Conservation (phyloP, 768 basidiomycete species). For the Hysterangium stoloniferum region DNA sequence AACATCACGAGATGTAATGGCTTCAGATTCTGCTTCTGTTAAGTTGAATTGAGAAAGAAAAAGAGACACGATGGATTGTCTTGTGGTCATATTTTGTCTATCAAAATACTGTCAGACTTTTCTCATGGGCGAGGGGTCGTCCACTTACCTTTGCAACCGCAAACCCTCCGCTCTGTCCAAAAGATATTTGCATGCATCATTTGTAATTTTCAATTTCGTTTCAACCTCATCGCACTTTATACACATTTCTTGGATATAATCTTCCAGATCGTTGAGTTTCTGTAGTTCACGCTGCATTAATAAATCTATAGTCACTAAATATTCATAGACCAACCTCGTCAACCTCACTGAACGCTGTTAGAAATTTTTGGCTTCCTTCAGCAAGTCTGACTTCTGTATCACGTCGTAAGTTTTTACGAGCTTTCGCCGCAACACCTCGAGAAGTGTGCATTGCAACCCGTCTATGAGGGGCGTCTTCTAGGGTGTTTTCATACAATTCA, state of each 20-base stretch:
- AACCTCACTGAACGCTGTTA: slow-evolving; percentile 80
- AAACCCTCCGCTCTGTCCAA: slow-evolving; percentile 78
- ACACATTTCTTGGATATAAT: slow-evolving; percentile 75
- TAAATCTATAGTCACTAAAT: no score
- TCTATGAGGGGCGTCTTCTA: slow-evolving; percentile 9
- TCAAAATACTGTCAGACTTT: slow-evolving; percentile 10
- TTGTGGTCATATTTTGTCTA: slow-evolving; percentile 64
- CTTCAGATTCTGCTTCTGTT: slow-evolving; percentile 58
- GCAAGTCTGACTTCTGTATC: slow-evolving; percentile 82
- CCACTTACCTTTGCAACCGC: slow-evolving; percentile 57
- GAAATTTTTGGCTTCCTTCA: slow-evolving; percentile 73
- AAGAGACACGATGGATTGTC: slow-evolving; percentile 62
- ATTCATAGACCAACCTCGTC: slow-evolving; percentile 66
- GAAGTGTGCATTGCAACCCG: slow-evolving; percentile 21
- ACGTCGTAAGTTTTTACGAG: slow-evolving; percentile 69
- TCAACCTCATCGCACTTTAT: slow-evolving; percentile 78
- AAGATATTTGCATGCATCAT: slow-evolving; percentile 66
- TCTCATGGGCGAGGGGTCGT: background rate
- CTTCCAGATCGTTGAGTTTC: slow-evolving; percentile 79
- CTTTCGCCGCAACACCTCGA: slow-evolving; percentile 62
- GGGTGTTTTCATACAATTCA: slow-evolving; percentile 21
- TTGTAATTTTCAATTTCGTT: slow-evolving; percentile 62
- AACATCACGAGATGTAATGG: slow-evolving; percentile 72
- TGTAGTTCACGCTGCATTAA: slow-evolving; percentile 25
- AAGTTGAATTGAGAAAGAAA: slow-evolving; percentile 88